Evolutionary conservation across 129 eudicot genomes (phyloP).

Genomic region (Flaveria sonorensis): DNA sequence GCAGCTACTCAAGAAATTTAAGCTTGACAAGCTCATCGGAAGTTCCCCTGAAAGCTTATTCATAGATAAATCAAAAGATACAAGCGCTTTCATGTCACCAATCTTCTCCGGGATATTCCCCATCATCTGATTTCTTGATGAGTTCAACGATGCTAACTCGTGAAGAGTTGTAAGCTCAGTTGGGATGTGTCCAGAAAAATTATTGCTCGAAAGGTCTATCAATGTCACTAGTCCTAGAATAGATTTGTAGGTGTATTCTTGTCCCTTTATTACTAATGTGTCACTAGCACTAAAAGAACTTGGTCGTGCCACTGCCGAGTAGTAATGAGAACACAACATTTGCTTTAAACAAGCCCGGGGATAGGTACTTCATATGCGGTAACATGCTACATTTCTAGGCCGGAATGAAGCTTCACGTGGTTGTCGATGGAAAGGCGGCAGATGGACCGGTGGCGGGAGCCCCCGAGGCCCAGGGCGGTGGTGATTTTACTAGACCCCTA

Average conservation of each 20-base stretch:
- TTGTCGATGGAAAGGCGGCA: slow-evolving; percentile 35
- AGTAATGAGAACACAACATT: slow-evolving; percentile 74
- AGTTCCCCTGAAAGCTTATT: background rate
- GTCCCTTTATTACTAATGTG: background rate
- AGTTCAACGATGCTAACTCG: background rate
- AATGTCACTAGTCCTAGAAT: background rate
- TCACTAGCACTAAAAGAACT: background rate
- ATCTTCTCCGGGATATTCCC: background rate
- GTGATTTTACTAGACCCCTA: slow-evolving; percentile 32
- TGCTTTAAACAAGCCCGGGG: slow-evolving; percentile 52
- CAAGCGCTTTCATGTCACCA: background rate
- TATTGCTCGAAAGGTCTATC: background rate
- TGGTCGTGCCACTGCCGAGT: too few species aligned
- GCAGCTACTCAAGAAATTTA: background rate
- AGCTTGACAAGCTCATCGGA: background rate
- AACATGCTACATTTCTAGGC: slow-evolving; percentile 64
- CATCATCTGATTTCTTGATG: background rate
- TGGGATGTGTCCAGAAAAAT: background rate
- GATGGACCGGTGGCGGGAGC: slow-evolving; percentile 54
- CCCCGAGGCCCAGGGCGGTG: slow-evolving; percentile 44
- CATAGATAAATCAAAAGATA: background rate
- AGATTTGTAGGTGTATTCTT: background rate
- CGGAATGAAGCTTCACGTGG: slow-evolving; percentile 74
- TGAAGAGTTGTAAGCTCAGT: background rate
- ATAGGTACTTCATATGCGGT: slow-evolving; percentile 59